A percentile compares a stretch with the other conserved stretches of the same genome.
Evolutionary conservation across 2,329 filamentous ascomycete genomes (phyloP).

Genomic region (Xylariaceae sp.): DNA sequence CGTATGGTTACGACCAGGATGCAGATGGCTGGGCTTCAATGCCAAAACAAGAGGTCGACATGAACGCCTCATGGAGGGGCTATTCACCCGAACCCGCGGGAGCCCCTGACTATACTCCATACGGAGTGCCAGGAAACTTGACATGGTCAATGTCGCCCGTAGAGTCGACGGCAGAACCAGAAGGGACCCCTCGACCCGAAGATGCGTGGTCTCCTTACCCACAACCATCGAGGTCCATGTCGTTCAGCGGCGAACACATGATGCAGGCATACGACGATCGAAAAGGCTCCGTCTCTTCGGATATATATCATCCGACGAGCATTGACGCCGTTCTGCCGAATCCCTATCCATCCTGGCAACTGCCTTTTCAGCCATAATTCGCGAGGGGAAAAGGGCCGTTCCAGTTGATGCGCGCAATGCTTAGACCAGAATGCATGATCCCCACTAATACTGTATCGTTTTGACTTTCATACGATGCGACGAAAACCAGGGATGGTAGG

Average conservation of each 20-base stretch:
- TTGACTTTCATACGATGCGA: too few species aligned
- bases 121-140: slow-evolving; percentile 39
- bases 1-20: slow-evolving; percentile 38
- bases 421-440: neutral
- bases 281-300: slow-evolving; percentile 38
- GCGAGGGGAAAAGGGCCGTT: slow-evolving; percentile 10
- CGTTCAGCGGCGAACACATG: slow-evolving; percentile 42
- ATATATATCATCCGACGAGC: slow-evolving; percentile 39
- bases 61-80: slow-evolving; percentile 44
- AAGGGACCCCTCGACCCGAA: slow-evolving; percentile 37
- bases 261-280: slow-evolving; percentile 42
- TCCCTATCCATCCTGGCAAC: slow-evolving; percentile 42
- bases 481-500: too few species aligned
- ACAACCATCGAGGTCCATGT: slow-evolving; percentile 42
- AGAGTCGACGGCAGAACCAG: slow-evolving; percentile 27
- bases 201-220: slow-evolving; percentile 42
- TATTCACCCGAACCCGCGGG: slow-evolving; percentile 48
- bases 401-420: neutral
- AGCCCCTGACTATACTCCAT: slow-evolving; percentile 46
- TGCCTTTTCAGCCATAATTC: slow-evolving; percentile 39
- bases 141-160: slow-evolving; percentile 36
- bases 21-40: slow-evolving; percentile 42
- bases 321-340: slow-evolving; percentile 29
- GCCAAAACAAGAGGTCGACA: slow-evolving; percentile 41
- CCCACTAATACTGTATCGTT: too few species aligned